Base-by-base conservation (phyloP, 352 stramenopile genomes). In the Phytopythium ostracodes region DNA sequence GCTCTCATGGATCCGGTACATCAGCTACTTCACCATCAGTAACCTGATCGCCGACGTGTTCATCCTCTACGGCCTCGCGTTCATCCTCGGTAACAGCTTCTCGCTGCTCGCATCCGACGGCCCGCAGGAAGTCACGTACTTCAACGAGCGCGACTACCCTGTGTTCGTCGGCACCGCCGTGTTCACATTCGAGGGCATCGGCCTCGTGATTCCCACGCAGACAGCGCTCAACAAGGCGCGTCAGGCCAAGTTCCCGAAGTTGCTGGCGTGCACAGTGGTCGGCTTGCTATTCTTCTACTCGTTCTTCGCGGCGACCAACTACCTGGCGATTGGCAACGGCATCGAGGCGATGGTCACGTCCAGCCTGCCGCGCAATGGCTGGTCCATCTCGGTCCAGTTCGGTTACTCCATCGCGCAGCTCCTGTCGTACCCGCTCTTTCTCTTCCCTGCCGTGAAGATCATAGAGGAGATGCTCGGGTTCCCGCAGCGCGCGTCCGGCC, bases 1-100 rank as follows among this genome's bases (percentile, higher is more conserved):
- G 44, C 70, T 93, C 27, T 91, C 82, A 31, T 93, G 84, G 84
- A 90, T 93, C 59, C 80, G 84, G 17, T 91, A 92, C 72, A 91
- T 92, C 64, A 90, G 82, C 73, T 93, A 91, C 73, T 93, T 93
- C 57, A 87, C 80, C 35, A 84, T 93, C 65, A 93, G 80, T 59
- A 93, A 93, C 67, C 71, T 93, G 50, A 81, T 93, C 36, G 84
- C 84, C 1, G 81, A 93, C 63, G 79, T 93, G 33, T 91, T 93
- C 64, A 94, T 94, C 59, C 62, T 94, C 9, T 93, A 92, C 60
- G 86, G 86, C 12, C 61, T 94, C 25, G 79, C 70, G 1, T 91
- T 75, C 52, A 89, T 94, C 49, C 52, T 93, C 8, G 84, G 80
- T 67, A 91, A 88, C 69, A 87, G 80, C 62, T 86, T 94, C 52